Conservation (phyloP, 83 land plant species). For the Picea abies region DNA sequence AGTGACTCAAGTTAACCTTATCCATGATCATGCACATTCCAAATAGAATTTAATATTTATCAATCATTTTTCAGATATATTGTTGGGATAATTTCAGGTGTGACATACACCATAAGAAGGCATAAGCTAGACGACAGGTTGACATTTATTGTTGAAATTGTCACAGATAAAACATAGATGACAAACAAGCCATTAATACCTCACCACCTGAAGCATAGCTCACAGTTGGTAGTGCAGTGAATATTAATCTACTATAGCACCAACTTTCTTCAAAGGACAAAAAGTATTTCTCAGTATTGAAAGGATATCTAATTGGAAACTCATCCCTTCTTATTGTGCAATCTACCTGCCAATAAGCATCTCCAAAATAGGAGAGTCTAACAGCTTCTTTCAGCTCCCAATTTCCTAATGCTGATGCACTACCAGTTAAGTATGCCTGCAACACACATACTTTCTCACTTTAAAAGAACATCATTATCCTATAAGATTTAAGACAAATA, state of each 20-base stretch:
- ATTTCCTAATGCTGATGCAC: conserved; percentile 58
- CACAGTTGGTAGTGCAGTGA: neutral
- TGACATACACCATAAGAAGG: neutral
- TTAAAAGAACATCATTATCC: neutral
- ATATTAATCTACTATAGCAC: neutral
- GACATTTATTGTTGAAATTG: neutral
- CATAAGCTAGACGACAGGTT: neutral
- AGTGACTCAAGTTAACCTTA: neutral
- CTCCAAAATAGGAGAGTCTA: conserved; percentile 65
- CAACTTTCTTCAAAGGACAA: neutral
- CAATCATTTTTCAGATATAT: neutral
- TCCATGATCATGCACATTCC: neutral
- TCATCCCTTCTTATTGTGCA: conserved; percentile 49
- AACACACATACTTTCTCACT: neutral
- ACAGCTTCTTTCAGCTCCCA: conserved; percentile 69
- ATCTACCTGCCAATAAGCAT: conserved; percentile 65
- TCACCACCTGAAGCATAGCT: neutral
- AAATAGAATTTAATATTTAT: neutral
- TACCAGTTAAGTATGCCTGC: conserved; percentile 82
- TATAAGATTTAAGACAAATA: neutral
- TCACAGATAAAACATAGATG: neutral
- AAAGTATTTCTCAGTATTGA: neutral
- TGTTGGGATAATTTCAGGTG: neutral
- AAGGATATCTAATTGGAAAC: conserved; percentile 91
- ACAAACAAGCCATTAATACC: neutral